Conservation (phyloP, 306 rosid genomes). For the Macrotyloma uniflorum region DNA sequence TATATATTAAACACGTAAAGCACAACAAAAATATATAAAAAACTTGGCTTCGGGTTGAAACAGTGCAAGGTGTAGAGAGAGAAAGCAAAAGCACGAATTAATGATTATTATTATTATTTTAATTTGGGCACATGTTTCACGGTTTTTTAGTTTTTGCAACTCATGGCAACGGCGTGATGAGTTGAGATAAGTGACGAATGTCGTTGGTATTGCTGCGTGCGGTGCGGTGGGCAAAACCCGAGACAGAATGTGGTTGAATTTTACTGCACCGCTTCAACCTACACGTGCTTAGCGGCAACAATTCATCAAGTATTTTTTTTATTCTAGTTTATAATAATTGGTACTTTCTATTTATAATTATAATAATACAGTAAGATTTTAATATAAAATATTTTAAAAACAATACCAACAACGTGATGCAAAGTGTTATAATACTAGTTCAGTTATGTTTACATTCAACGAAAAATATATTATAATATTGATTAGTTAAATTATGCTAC, state of each 20-base stretch:
- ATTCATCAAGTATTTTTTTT: too few species aligned
- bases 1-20: conserved; percentile 21
- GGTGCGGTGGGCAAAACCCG: not conserved
- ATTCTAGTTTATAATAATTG: too few species aligned
- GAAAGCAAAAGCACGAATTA: not conserved
- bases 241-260: not conserved
- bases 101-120: not conserved
- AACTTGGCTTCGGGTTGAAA: not conserved
- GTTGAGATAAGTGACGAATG: too few species aligned
- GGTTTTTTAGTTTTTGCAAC: not conserved
- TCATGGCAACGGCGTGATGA: not conserved
- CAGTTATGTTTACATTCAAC: too few species aligned
- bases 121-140: not conserved
- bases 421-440: too few species aligned
- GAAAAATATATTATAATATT: too few species aligned
- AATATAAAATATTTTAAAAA: too few species aligned
- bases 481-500: too few species aligned
- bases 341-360: too few species aligned
- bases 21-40: conserved; percentile 6
- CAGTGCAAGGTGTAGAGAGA: not conserved
- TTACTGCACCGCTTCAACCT: not conserved
- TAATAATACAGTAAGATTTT: too few species aligned
- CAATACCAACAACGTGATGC: too few species aligned
- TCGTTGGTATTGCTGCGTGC: not conserved
- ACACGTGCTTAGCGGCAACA: too few species aligned